A percentile compares a stretch with the other conserved stretches of the same genome.
Conservation (phyloP, 768 basidiomycete genomes). For the Roridomyces roridus region DNA sequence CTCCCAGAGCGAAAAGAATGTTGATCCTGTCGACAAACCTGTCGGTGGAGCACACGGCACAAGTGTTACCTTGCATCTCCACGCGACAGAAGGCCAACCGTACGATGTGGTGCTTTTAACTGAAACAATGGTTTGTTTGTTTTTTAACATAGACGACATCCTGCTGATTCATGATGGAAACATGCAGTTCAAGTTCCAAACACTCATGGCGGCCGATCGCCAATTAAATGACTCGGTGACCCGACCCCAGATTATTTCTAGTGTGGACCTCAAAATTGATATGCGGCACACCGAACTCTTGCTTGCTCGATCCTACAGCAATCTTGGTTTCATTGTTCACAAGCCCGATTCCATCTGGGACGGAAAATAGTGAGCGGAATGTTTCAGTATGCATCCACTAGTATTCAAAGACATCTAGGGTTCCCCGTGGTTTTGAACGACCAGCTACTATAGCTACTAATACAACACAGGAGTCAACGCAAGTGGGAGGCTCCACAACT, state of each 20-base stretch:
- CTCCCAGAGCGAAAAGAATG: neutral
- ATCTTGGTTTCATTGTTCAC: no score
- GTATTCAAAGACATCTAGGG: slow-evolving; percentile 1
- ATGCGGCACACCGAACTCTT: neutral
- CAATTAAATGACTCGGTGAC: neutral
- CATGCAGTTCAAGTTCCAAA: slow-evolving; percentile 14
- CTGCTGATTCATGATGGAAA: no score
- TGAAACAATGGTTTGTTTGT: neutral
- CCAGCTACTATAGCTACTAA: neutral
- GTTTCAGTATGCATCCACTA: slow-evolving; percentile 11
- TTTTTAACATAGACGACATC: no score
- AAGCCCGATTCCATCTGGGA: no score
- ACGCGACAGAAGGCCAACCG: neutral
- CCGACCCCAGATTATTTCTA: slow-evolving; percentile 6
- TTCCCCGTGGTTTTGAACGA: slow-evolving; percentile 6
- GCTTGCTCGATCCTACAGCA: no score
- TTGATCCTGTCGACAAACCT: neutral
- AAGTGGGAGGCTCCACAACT: neutral
- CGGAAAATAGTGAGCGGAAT: no score
- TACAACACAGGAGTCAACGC: neutral
- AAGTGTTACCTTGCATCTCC: neutral
- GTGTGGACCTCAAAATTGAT: slow-evolving; percentile 8
- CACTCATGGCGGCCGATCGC: neutral
- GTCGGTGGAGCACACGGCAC: neutral
- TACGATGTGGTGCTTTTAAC: neutral